Evolutionary conservation across 352 stramenopile genomes (phyloP), one percentile per base, ranked within the genome.

Genomic region (Globisporangium solare): DNA sequence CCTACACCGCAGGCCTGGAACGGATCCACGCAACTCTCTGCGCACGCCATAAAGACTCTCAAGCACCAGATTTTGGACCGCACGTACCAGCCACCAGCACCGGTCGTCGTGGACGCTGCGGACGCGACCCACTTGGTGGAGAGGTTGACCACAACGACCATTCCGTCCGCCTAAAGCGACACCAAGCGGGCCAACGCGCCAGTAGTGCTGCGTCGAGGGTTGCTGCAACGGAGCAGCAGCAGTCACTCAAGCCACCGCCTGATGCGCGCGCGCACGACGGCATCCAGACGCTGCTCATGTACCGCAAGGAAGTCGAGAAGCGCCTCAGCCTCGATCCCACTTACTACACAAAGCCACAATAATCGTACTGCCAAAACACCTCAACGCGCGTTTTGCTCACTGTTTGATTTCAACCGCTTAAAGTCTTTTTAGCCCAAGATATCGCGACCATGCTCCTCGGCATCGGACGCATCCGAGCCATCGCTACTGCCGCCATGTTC

Each of bases 251-350:
- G 27, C 52, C 46, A 11, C 47, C 46, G 13, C 24, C 66, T 0
- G 71, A 86, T 43, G 66, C 69, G 2, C 56, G 68, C 56, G 69
- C 56, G 5, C 68, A 61, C 49, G 79, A 89, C 18, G 73, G 63
- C 13, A 82, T 87, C 59, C 76, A 89, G 45, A 70, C 68, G 39
- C 50, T 89, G 49, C 59, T 89, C 18, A 79, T 82, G 55, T 89
- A 87, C 43, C 68, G 79, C 39, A 69, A 68, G 47, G 79, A 89
- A 55, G 76, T 89, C 24, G 76, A 83, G 47, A 86, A 82, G 49
- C 72, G 74, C 47, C 64, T 81, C 10, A 66, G 66, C 45, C 50
- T 53, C 8, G 67, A 76, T 42, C 55, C 69, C 6, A 51, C 67
- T 13, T 70, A 74, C 18, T 58, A 66, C 20, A 22, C 24, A 51